Evolutionary conservation across 306 rosid species (phyloP).

Genomic region (Trifolium subterraneum): DNA sequence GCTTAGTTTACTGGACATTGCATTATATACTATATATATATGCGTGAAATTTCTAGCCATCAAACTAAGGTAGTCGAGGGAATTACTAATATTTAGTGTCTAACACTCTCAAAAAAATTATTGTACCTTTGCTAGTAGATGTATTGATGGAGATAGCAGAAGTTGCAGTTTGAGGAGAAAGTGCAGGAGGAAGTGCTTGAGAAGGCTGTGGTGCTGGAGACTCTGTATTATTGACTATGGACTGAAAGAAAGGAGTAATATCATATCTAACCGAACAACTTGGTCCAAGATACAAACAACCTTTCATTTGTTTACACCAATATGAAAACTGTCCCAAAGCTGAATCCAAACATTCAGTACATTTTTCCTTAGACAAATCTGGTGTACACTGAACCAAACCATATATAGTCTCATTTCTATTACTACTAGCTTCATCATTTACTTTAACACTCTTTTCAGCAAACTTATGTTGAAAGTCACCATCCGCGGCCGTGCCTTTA

Average conservation of each 20-base stretch:
- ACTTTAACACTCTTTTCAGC: neutral
- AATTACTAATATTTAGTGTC: too few relatives aligned
- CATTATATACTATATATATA: too few relatives aligned
- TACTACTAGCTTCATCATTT: neutral
- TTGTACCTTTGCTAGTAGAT: neutral
- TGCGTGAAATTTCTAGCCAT: too few relatives aligned
- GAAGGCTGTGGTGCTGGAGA: neutral
- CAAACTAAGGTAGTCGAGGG: too few relatives aligned
- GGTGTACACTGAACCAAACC: slow-evolving; percentile 44
- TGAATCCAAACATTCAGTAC: neutral
- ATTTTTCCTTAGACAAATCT: slow-evolving; percentile 1
- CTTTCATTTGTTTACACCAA: neutral
- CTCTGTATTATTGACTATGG: neutral
- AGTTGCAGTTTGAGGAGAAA: too few relatives aligned
- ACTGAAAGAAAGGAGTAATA: neutral
- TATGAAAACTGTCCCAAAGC: neutral
- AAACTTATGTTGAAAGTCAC: slow-evolving; percentile 38
- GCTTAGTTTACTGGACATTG: too few relatives aligned
- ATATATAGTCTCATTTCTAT: neutral
- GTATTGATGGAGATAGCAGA: neutral
- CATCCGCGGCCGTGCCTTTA: slow-evolving; percentile 15
- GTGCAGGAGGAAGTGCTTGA: neutral
- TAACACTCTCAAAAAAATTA: too few relatives aligned
- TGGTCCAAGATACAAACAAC: neutral
- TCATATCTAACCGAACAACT: slow-evolving; percentile 6